phyloP scores from a whole-genome alignment of 202 grass and related monocot genomes.

The Alloteropsis angusta region DNA sequence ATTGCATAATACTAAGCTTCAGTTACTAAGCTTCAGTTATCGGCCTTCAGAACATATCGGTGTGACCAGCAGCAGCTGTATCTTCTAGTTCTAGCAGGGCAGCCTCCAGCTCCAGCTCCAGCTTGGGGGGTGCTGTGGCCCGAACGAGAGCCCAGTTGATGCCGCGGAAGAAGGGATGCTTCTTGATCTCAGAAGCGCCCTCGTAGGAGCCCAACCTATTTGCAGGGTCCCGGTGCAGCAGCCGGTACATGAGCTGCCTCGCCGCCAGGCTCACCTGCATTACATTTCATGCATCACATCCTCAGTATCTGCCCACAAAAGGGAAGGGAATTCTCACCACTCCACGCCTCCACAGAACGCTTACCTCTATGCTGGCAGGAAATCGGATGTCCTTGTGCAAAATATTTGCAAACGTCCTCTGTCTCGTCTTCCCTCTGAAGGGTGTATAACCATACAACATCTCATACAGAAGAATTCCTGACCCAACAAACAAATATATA shows the following conservation, averaged over 20 bases:
- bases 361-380: conserved; percentile 53
- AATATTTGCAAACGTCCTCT: conserved; percentile 90
- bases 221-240: conserved; percentile 65
- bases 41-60: background rate
- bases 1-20: too few relatives aligned
- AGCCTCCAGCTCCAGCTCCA: background rate
- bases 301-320: too few relatives aligned
- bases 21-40: background rate
- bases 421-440: conserved; percentile 93
- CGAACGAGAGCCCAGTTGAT: conserved; percentile 88
- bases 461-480: conserved; percentile 87
- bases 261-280: conserved; percentile 56
- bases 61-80: background rate
- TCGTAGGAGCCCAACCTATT: conserved; percentile 66
- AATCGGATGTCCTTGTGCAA: conserved; percentile 90
- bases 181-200: conserved; percentile 73
- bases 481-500: background rate
- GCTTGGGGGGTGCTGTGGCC: background rate
- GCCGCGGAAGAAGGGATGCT: conserved; percentile 65
- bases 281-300: background rate
- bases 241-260: conserved; percentile 70
- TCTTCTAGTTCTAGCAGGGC: background rate
- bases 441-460: conserved; percentile 94
- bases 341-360: background rate
- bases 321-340: too few relatives aligned